These are phyloP conservation scores for Graphilbum fragrans DNA, from an alignment of 2,329 filamentous ascomycete genomes.

Conservation along the genomic window DNA sequence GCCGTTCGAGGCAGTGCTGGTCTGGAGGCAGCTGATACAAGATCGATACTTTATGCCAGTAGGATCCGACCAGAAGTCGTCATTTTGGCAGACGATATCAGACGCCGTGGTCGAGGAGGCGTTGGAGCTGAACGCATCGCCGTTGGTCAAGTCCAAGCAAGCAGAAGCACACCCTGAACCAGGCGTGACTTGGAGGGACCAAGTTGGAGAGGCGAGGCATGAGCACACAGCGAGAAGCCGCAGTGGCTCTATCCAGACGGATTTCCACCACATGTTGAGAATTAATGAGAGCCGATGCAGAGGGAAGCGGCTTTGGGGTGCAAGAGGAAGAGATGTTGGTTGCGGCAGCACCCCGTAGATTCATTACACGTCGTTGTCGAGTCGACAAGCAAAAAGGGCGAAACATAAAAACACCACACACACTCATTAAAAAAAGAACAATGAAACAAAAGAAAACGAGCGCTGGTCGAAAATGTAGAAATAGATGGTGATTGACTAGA, in stretches of 20 bases:
- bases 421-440: too few relatives aligned
- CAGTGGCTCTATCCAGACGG: not conserved
- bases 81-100: constrained; percentile 34
- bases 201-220: not conserved
- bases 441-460: too few relatives aligned
- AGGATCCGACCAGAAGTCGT: constrained; percentile 22
- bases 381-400: too few relatives aligned
- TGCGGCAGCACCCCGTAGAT: too few relatives aligned
- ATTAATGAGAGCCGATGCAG: too few relatives aligned
- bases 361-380: too few relatives aligned
- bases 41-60: constrained; percentile 32
- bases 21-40: constrained; percentile 33
- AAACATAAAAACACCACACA: too few relatives aligned
- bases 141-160: constrained; percentile 28
- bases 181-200: constrained; percentile 33
- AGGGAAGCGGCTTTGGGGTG: too few relatives aligned
- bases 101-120: constrained; percentile 28
- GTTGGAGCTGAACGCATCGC: constrained; percentile 19
- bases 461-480: too few relatives aligned
- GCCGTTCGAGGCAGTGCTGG: constrained; percentile 26
- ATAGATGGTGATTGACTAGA: too few relatives aligned
- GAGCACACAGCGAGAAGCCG: not conserved
- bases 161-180: constrained; percentile 35
- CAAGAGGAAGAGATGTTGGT: too few relatives aligned
- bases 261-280: too few relatives aligned